These are phyloP conservation scores for Dothideomycetes sp. DNA, from an alignment of 2,329 filamentous ascomycete genomes.

Conservation along the genomic window DNA sequence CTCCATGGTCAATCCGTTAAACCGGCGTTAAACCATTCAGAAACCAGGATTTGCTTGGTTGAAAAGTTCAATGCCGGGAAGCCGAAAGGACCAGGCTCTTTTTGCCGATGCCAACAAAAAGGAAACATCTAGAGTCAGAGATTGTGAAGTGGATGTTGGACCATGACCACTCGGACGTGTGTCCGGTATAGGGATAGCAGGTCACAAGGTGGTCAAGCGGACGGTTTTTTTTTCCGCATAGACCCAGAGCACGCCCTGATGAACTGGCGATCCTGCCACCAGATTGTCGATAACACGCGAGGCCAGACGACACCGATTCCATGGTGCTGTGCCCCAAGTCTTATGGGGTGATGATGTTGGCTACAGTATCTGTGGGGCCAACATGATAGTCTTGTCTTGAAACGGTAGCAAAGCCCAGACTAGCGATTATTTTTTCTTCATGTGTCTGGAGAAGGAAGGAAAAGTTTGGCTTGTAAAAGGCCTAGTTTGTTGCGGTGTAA, in stretches of 20 bases:
- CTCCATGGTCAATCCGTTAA: slow-evolving; percentile 9
- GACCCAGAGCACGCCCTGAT: slow-evolving; percentile 3
- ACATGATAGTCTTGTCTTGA: background rate
- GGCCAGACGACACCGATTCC: background rate
- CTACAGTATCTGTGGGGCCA: slow-evolving; percentile 2
- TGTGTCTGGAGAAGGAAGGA: slow-evolving; percentile 11
- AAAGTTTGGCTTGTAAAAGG: slow-evolving; percentile 9
- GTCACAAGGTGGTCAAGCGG: slow-evolving; percentile 11
- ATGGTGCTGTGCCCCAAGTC: too few species aligned
- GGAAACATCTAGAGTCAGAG: slow-evolving; percentile 4
- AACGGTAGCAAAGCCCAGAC: too few species aligned
- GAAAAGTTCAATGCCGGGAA: slow-evolving; percentile 7
- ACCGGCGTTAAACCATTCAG: too few species aligned
- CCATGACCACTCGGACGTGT: background rate
- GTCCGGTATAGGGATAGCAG: slow-evolving; percentile 5
- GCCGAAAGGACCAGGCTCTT: slow-evolving; percentile 5
- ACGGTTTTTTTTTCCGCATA: slow-evolving; percentile 7
- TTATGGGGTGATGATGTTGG: too few species aligned
- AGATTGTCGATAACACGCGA: background rate
- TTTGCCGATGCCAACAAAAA: slow-evolving; percentile 4
- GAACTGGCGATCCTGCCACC: background rate
- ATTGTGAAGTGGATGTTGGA: slow-evolving; percentile 3
- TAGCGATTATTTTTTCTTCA: too few species aligned
- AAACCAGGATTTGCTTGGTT: slow-evolving; percentile 1
- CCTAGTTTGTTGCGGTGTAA: slow-evolving; percentile 3